Conservation (phyloP, 257 asterid species). For the Penstemon newberryi region DNA sequence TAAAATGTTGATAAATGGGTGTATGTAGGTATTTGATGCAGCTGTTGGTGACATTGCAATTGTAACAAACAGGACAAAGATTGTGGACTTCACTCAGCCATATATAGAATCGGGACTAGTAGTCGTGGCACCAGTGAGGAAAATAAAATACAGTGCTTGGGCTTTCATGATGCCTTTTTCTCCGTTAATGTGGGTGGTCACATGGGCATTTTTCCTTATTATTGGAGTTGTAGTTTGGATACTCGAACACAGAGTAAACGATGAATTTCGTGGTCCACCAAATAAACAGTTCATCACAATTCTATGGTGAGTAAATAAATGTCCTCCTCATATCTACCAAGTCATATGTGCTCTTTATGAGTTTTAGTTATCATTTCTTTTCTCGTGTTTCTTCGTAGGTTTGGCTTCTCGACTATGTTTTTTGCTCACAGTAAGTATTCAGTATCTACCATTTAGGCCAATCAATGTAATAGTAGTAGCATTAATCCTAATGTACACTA, state of each 20-base stretch:
- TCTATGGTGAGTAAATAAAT: conserved; percentile 53
- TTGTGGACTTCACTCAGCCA: conserved; percentile 87
- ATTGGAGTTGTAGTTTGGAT: conserved; percentile 74
- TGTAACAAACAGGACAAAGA: conserved; percentile 64
- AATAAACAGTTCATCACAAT: conserved; percentile 66
- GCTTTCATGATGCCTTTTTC: conserved; percentile 78
- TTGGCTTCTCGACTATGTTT: conserved; percentile 85
- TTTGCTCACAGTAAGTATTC: conserved; percentile 66
- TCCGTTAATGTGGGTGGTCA: conserved; percentile 64
- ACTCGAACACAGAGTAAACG: conserved; percentile 75
- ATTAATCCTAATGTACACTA: conserved; percentile 6
- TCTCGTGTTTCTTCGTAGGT: conserved; percentile 53
- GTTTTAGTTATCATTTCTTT: neutral
- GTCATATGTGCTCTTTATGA: conserved; percentile 6
- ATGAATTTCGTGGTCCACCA: conserved; percentile 84
- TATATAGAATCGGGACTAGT: conserved; percentile 78
- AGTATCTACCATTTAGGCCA: conserved; percentile 5
- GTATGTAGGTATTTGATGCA: conserved; percentile 73
- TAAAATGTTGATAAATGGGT: neutral
- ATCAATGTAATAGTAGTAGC: neutral
- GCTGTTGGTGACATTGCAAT: conserved; percentile 82
- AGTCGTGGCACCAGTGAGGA: conserved; percentile 60
- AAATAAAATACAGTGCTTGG: conserved; percentile 60
- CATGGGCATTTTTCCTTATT: conserved; percentile 58
- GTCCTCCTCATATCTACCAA: neutral